A percentile compares a stretch with the other conserved stretches of the same genome.
Conservation (phyloP, 2,329 filamentous ascomycete genomes). For the Diaporthe ampelina region DNA sequence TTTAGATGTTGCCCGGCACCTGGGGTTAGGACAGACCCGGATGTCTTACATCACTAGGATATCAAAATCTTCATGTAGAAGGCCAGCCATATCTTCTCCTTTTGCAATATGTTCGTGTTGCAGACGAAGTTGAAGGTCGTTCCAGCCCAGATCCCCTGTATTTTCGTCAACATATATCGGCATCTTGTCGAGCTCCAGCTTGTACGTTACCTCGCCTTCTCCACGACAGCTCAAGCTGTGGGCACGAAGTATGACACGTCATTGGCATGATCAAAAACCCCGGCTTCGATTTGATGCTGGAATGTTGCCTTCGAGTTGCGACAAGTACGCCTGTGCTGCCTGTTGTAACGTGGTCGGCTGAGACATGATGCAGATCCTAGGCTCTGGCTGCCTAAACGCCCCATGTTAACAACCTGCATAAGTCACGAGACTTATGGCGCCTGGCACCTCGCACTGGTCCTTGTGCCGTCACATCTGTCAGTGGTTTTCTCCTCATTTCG, state of each 20-base stretch:
- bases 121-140: neutral
- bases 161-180: neutral
- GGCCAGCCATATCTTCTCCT: neutral
- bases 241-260: neutral
- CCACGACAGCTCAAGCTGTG: neutral
- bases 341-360: neutral
- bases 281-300: too few relatives aligned
- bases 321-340: too few relatives aligned
- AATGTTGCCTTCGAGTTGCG: too few relatives aligned
- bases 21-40: too few relatives aligned
- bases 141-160: neutral
- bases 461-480: neutral
- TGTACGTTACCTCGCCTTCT: neutral
- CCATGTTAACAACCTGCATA: neutral
- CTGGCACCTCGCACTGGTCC: too few relatives aligned
- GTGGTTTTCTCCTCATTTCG: too few relatives aligned
- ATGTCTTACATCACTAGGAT: neutral
- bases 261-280: neutral
- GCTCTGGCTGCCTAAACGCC: too few relatives aligned
- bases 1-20: neutral
- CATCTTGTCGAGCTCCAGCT: neutral
- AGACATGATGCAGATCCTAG: neutral
- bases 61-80: neutral
- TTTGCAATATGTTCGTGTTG: neutral
- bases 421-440: too few relatives aligned